Conservation (phyloP, 2,329 filamentous ascomycete genomes). For the Cladosporium sp. region DNA sequence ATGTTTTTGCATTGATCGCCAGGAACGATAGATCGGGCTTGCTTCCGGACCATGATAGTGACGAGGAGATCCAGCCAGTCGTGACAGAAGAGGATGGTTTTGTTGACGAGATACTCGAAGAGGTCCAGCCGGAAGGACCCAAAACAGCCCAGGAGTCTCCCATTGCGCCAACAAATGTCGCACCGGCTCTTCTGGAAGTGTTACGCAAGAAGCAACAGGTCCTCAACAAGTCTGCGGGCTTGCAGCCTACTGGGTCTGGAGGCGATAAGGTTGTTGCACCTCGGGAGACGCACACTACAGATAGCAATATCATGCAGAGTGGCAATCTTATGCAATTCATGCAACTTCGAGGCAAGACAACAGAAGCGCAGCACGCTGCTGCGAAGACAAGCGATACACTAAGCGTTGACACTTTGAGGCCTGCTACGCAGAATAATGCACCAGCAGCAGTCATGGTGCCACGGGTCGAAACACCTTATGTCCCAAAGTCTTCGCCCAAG, state of each 20-base stretch:
- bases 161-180: background rate
- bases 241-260: constrained; percentile 5
- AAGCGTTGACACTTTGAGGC: background rate
- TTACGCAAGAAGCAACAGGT: constrained; percentile 33
- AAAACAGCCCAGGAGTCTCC: background rate
- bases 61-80: constrained; percentile 30
- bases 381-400: background rate
- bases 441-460: constrained; percentile 14
- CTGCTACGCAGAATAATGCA: background rate
- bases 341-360: constrained; percentile 13
- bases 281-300: too few relatives aligned
- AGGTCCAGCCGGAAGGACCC: background rate
- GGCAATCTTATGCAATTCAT: constrained; percentile 14
- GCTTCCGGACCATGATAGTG: constrained; percentile 35
- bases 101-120: background rate
- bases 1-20: constrained; percentile 43
- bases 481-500: background rate
- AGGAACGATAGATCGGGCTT: constrained; percentile 47
- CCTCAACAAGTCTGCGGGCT: constrained; percentile 11
- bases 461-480: constrained; percentile 4
- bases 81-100: background rate
- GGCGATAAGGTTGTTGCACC: background rate
- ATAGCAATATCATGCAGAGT: constrained; percentile 9
- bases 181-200: constrained; percentile 17
- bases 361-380: background rate